Conservation (phyloP, 208 protist genomes). For the Crithidia bombi region DNA sequence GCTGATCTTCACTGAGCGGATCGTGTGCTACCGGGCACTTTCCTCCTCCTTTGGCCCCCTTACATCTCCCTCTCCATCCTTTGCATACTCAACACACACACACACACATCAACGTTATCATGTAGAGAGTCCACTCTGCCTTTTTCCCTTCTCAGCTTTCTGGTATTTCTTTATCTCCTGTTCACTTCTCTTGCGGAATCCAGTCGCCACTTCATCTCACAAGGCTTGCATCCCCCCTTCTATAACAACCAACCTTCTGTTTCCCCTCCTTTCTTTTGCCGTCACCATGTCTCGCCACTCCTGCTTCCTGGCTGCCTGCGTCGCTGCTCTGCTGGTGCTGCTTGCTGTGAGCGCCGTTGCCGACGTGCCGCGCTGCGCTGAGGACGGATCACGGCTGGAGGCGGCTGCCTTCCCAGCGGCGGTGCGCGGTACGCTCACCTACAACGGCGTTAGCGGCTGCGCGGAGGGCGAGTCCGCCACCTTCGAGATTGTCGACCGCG, state of each 20-base stretch:
- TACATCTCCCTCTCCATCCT: no score
- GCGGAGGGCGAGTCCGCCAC: neutral
- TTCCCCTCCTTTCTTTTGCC: neutral
- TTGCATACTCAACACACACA: no score
- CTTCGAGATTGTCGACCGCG: slow-evolving; percentile 3
- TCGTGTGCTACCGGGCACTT: no score
- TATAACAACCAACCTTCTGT: neutral
- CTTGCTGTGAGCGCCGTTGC: slow-evolving; percentile 11
- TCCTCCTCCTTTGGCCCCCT: no score
- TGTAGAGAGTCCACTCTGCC: no score
- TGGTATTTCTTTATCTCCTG: no score
- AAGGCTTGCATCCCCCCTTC: no score
- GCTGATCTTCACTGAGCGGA: no score
- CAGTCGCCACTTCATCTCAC: no score
- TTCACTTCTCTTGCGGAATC: no score
- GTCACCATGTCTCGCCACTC: slow-evolving; percentile 8
- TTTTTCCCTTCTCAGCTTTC: no score
- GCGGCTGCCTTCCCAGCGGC: slow-evolving; percentile 1
- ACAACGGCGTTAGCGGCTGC: slow-evolving; percentile 10
- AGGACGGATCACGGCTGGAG: slow-evolving; percentile 10
- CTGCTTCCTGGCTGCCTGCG: slow-evolving; percentile 4
- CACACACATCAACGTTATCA: no score
- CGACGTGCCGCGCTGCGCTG: slow-evolving; percentile 32
- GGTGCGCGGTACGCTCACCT: slow-evolving; percentile 2
- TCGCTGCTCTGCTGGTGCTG: slow-evolving; percentile 17